Evolutionary conservation across 495 filamentous ascomycete species (phyloP), one percentile per base, ranked within the genome.

Genomic region (Daldinia loculata): DNA sequence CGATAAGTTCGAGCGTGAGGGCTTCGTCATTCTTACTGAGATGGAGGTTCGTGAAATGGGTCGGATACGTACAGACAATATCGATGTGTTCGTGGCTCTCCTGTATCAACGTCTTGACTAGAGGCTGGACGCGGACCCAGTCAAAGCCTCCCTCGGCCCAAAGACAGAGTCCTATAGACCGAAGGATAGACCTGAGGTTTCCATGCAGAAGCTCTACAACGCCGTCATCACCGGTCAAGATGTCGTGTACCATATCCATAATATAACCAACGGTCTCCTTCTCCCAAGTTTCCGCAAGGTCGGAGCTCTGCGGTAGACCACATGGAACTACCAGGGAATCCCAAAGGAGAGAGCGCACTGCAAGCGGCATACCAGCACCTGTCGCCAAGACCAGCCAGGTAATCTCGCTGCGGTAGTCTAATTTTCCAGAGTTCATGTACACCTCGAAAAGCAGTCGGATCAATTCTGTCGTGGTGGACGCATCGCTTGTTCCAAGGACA

Each of bases 1-100:
- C 50, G 26, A 53, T 53, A 24, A 53, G 50, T 30, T 53, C 50
- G 50, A 53, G 24, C 12, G 50, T 53, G 27, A 53, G 50, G 12
- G 50, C 50, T n/a, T 53, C 50, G 26, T 53, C 50, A 6, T 30
- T 11, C 50, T 30, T 24, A 24, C 22, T 30, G 26, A 53, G 24
- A 24, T 15, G 6, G 6, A 14, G 50, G 12, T 53, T 53, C 24
- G 6, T 29, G 14, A 29, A 29, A 4, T 29, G 24, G 4, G 11
- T 30, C 12, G 50, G 26, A 24, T 29, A 53, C 1, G 11, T 29
- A n/a, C 50, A 29, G 11, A 53, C 14, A 4, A 29, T 29, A 5
- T 53, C 50, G 50, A 53, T 27, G 26, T 53, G 26, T n/a, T n/a
- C 24, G 50, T n/a, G 5, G 26, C 24, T 53, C 24, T 30, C 24